Evolutionary conservation across 2,329 filamentous ascomycete species (phyloP), one percentile per base, ranked within the genome.

Genomic region (Blumeriella jaapii): DNA sequence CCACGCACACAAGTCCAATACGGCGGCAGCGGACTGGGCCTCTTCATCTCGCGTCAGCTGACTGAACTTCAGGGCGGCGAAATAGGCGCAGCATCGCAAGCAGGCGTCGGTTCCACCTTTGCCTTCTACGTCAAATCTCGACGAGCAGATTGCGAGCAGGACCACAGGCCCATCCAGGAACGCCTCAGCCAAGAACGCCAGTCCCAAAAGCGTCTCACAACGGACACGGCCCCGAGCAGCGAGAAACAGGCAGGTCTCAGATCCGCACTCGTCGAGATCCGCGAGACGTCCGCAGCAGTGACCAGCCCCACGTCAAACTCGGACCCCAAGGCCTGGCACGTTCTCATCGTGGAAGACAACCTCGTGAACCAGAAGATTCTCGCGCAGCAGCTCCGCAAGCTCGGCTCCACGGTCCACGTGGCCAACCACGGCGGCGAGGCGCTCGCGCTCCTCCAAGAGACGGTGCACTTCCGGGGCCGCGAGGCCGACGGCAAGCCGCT

Each of bases 41-140:
- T 91, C 0, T 89, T 87, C 57, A 87, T 91, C 45, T 83, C 78
- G 17, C 70, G 82, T 27, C 74, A 83, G 39, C 65, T 91, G 7
- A 83, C 80, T 0, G 82, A 91, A 53, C 61, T 89, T 6, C 82
- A 87, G 55, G 81, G 82, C 14, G 83, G 83, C 6, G 78, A 82
- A 40, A 87, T 91, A 34, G 82, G 82, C 1, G 79, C 89, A 4
- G 65, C 71, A 2, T 80, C 74, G 12, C 65, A 75, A 47, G 63
- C 72, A 2, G 79, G 78, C 1, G 68, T 75, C 15, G 82, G 82
- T 1, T 81, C 75, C 44, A 83, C 75, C 0, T 86, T 86, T 57
- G 76, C 76, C 0, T 86, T 87, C 54, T 79, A 85, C 48, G 70
- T 79, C 11, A 54, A 48, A 34, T 43, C 48, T n/a, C 29, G 48